Evolutionary conservation across 768 basidiomycete species (phyloP), one percentile per base, ranked within the genome.

Genomic region (Pleurotus pulmonarius): DNA sequence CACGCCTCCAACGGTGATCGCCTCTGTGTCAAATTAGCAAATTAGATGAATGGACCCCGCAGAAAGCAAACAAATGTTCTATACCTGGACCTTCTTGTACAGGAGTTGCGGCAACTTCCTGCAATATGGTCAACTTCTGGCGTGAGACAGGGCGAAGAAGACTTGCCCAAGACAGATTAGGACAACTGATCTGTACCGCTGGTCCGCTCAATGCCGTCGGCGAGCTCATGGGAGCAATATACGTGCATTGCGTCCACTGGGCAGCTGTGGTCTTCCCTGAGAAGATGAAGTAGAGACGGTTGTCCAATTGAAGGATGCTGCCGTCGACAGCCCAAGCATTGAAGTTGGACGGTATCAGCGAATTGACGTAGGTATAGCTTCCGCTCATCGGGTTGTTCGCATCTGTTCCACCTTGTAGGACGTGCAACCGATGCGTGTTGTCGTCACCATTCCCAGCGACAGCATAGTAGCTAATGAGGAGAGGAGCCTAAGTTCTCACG

Each of bases 231-330:
- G 39, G 41, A 15, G 54, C 61, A 43, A 62, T 62, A 40, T 58
- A 62, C 11, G 61, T 62, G 41, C 61, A 62, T 46, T 62, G 61
- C 9, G 59, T 62, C 61, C 61, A 62, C 22, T 51, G 44, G 20
- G 53, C 40, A n/a, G 26, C 45, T 12, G 52, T 58, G 18, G 56
- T 58, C 38, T 49, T 48, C 5, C 61, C 61, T 4, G 59, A 60
- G 45, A 58, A 62, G n/a, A 62, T 58, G 38, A 62, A 55, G 20
- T 62, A 62, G 4, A 56, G 40, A 20, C 49, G 38, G 37, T 39
- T 49, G 26, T 46, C 48, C 49, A 61, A 25, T 18, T 59, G 49
- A 6, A 61, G 56, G 45, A 61, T 59, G 25, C 53, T 53, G 1
- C 59, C 59, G 26, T 62, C 61, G 22, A 60, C 59, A 12, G 61